Evolutionary conservation across 257 asterid genomes (phyloP).

Genomic region (Apocynum venetum): DNA sequence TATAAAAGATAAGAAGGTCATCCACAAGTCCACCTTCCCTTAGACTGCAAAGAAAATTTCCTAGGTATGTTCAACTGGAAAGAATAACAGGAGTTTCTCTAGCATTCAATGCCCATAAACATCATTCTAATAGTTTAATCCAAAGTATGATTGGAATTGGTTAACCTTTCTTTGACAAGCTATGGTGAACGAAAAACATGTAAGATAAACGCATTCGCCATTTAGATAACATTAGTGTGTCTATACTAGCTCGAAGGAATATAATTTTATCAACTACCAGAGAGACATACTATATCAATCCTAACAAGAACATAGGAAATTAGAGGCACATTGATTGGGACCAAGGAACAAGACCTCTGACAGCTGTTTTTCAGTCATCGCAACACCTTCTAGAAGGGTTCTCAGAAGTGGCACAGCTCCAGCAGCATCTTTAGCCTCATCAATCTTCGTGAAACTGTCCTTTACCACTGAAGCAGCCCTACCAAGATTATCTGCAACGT

Average conservation of each 20-base stretch:
- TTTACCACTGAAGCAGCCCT: slow-evolving; percentile 89
- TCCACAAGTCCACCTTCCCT: not conserved
- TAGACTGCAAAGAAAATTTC: not conserved
- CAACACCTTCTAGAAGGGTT: slow-evolving; percentile 91
- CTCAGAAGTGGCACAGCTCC: slow-evolving; percentile 81
- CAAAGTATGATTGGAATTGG: not conserved
- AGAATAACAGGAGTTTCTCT: not conserved
- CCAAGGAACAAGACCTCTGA: slow-evolving; percentile 51
- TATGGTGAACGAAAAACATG: not conserved
- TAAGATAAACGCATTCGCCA: not conserved
- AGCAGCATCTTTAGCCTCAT: slow-evolving; percentile 51
- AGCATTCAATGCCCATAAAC: not conserved
- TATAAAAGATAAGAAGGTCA: not conserved
- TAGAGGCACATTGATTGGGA: not conserved
- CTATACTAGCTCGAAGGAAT: not conserved
- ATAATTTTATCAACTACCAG: not conserved
- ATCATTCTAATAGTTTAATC: not conserved
- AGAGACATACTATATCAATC: not conserved
- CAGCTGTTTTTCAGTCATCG: slow-evolving; percentile 96
- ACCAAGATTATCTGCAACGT: slow-evolving; percentile 75
- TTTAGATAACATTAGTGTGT: not conserved
- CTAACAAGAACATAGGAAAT: not conserved
- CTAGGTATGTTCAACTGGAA: not conserved
- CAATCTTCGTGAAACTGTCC: slow-evolving; percentile 69
- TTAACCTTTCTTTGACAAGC: not conserved